Conservation (phyloP, 805 yeast species). For the Nakazawaea anatomiae region DNA sequence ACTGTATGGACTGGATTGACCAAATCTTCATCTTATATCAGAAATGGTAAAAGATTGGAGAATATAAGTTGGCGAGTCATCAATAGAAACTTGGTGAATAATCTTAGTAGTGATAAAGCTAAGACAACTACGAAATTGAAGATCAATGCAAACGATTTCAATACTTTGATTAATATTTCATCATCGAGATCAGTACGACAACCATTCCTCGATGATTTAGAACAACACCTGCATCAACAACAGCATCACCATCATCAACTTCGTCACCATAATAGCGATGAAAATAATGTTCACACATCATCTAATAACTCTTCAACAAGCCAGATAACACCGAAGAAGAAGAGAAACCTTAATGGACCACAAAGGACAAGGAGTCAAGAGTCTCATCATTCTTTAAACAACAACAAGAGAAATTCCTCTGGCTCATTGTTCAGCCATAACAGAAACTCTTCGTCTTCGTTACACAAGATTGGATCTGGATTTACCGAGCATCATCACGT, state of each 20-base stretch:
- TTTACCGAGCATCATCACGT: background rate
- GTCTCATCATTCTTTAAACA: background rate
- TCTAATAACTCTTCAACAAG: too few relatives aligned
- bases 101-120: background rate
- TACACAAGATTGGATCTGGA: background rate
- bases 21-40: conserved; percentile 24
- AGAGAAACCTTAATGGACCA: background rate
- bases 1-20: conserved; percentile 35
- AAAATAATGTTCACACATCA: background rate
- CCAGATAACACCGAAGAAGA: background rate
- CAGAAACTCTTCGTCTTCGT: background rate
- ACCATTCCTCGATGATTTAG: conserved; percentile 8
- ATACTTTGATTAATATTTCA: conserved; percentile 23
- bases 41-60: conserved; percentile 28
- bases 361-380: background rate
- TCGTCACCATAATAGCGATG: background rate
- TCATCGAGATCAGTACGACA: conserved; percentile 3
- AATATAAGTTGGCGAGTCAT: conserved; percentile 30
- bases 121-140: background rate
- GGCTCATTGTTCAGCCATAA: background rate
- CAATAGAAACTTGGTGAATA: conserved; percentile 19
- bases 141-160: conserved; percentile 18
- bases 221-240: too few relatives aligned
- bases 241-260: background rate
- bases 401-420: background rate